Conservation (phyloP, 1,284 basidiomycete genomes). For the Sporisorium scitamineum region DNA sequence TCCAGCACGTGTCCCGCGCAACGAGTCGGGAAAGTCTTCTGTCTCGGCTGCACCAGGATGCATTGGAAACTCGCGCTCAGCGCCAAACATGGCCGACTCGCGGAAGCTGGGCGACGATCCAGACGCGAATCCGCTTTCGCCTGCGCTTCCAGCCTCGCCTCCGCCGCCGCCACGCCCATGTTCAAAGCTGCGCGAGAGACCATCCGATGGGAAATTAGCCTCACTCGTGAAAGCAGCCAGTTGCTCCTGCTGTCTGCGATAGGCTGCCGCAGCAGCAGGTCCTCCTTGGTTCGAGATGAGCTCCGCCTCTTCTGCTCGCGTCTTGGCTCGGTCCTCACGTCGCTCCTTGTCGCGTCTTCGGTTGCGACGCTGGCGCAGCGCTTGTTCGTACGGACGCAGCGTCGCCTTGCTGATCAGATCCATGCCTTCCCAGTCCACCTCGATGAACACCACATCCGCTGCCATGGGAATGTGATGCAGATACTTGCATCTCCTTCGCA, state of each 20-base stretch:
- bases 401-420: conserved; percentile 48
- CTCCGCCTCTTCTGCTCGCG: conserved; percentile 59
- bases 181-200: conserved; percentile 49
- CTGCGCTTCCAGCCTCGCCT: conserved; percentile 9
- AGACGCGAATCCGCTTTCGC: conserved; percentile 14
- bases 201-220: conserved; percentile 48
- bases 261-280: conserved; percentile 43
- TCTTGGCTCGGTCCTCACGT: conserved; percentile 63
- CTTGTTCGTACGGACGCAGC: conserved; percentile 61
- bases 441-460: conserved; percentile 92
- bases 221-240: conserved; percentile 38
- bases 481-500: conserved; percentile 94
- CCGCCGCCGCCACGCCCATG: conserved; percentile 8
- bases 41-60: conserved; percentile 56
- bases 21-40: conserved; percentile 59
- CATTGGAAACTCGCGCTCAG: conserved; percentile 63
- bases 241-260: conserved; percentile 46
- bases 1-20: conserved; percentile 27
- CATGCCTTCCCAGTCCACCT: conserved; percentile 76
- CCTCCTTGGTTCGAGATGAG: conserved; percentile 34
- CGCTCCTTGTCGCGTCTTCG: conserved; percentile 56
- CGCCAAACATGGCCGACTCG: conserved; percentile 64
- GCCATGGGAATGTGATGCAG: conserved; percentile 90
- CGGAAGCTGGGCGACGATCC: conserved; percentile 57
- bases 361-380: conserved; percentile 55